A percentile compares a stretch with the other conserved stretches of the same genome.
These are phyloP conservation scores for Psilocybe azurescens DNA, from an alignment of 768 basidiomycete species.

Conservation along the genomic window DNA sequence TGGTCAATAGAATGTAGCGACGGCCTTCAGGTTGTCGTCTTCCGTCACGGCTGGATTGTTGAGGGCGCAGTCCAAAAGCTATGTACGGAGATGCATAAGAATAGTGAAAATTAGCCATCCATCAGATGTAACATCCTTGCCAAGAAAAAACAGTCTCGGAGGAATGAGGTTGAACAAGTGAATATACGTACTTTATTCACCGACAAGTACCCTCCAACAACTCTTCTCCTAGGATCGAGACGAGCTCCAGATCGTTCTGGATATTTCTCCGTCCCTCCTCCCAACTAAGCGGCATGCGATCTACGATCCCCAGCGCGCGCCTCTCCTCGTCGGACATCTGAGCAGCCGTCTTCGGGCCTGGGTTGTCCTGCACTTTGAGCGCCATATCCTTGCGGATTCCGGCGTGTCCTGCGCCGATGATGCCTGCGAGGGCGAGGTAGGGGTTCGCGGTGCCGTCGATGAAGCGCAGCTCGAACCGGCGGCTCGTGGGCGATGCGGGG, in stretches of 20 bases:
- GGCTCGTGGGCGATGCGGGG: slow-evolving; percentile 44
- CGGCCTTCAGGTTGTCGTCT: not conserved
- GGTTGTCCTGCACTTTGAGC: slow-evolving; percentile 44
- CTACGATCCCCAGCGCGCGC: slow-evolving; percentile 46
- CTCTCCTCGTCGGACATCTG: slow-evolving; percentile 52
- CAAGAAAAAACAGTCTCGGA: too few relatives aligned
- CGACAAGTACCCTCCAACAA: slow-evolving; percentile 48
- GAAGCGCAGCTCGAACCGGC: slow-evolving; percentile 67
- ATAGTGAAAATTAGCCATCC: too few relatives aligned
- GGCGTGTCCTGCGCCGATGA: slow-evolving; percentile 59
- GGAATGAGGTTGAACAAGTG: too few relatives aligned
- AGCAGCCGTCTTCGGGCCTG: slow-evolving; percentile 37
- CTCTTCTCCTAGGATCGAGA: slow-evolving; percentile 46
- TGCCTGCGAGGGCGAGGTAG: slow-evolving; percentile 60
- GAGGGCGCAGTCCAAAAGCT: not conserved
- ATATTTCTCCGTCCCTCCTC: slow-evolving; percentile 51
- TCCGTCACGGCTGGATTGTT: not conserved
- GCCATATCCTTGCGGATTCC: slow-evolving; percentile 48
- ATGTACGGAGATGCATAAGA: not conserved
- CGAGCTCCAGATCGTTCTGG: slow-evolving; percentile 39
- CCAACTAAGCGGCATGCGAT: slow-evolving; percentile 54
- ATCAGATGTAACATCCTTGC: not conserved
- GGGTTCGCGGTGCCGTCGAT: slow-evolving; percentile 71
- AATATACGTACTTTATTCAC: slow-evolving; percentile 44
- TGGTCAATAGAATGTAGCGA: not conserved